Percentiles rank a stretch among this genome's conserved stretches.
Evolutionary conservation across 1,284 basidiomycete species (phyloP).

Genomic region (Ceratobasidium sp.): DNA sequence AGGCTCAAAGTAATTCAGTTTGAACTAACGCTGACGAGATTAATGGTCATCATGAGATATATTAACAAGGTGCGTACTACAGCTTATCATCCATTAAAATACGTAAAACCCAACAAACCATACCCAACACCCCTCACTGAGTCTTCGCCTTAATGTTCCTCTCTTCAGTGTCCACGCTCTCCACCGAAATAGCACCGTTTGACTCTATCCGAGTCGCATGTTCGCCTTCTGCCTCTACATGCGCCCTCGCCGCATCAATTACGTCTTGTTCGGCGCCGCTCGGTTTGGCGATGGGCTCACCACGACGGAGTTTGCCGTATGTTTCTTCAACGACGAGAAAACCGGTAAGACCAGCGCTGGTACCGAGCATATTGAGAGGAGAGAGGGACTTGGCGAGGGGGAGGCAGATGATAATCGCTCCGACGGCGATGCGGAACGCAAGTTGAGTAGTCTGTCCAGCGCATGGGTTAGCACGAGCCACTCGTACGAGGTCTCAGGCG

Average conservation of each 20-base stretch:
- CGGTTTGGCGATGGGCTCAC: constrained; percentile 18
- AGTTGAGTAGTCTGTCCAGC: constrained; percentile 38
- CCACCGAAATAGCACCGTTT: neutral
- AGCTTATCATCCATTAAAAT: neutral
- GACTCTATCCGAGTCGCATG: neutral
- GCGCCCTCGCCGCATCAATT: constrained; percentile 6
- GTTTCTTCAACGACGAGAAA: constrained; percentile 40
- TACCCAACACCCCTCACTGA: neutral
- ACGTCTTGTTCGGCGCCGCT: constrained; percentile 12
- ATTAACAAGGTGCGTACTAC: neutral
- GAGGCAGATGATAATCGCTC: constrained; percentile 43
- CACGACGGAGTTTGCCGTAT: constrained; percentile 41
- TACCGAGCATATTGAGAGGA: constrained; percentile 44
- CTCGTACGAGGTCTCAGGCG: neutral
- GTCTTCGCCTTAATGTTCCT: neutral
- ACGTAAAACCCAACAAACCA: neutral
- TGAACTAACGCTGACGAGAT: no score
- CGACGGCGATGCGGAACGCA: constrained; percentile 43
- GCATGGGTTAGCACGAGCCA: neutral
- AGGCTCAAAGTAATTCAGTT: no score
- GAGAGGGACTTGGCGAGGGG: constrained; percentile 44
- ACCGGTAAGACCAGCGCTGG: constrained; percentile 35
- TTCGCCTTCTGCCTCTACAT: neutral
- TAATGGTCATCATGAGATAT: no score
- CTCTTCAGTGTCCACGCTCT: neutral